Conservation (phyloP, 2,329 filamentous ascomycete genomes). For the Acrodontium crateriforme region DNA sequence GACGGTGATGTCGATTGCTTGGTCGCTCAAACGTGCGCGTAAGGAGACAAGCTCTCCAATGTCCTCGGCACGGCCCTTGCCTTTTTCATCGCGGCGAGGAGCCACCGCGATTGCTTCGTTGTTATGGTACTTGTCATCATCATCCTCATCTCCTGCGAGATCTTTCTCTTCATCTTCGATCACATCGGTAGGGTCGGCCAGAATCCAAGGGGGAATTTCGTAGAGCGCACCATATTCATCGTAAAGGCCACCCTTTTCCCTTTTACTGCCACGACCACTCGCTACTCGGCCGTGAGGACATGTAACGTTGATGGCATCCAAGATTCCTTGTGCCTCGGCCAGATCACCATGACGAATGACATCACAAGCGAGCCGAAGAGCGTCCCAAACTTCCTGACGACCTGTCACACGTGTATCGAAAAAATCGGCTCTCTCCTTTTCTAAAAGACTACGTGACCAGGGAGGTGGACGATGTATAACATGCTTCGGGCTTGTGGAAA, state of each 20-base stretch:
- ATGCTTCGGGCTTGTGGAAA: conserved; percentile 9
- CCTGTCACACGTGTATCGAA: conserved; percentile 83
- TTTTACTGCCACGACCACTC: conserved; percentile 8
- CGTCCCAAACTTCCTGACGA: conserved; percentile 64
- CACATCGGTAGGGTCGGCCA: conserved; percentile 30
- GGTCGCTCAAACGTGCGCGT: conserved; percentile 24
- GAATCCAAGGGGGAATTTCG: conserved; percentile 31
- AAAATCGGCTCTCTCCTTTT: conserved; percentile 63
- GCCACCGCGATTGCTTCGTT: conserved; percentile 8
- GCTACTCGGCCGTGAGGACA: conserved; percentile 28
- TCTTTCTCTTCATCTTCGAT: conserved; percentile 16
- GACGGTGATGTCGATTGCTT: conserved; percentile 25
- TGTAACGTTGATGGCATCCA: conserved; percentile 55
- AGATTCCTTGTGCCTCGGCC: conserved; percentile 56
- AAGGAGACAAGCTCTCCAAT: conserved; percentile 20
- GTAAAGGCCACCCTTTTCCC: conserved; percentile 26
- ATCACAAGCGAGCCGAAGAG: conserved; percentile 55
- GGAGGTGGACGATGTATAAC: conserved; percentile 16
- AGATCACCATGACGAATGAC: conserved; percentile 44
- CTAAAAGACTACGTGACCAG: conserved; percentile 59
- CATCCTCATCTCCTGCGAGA: conserved; percentile 14
- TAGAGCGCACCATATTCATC: conserved; percentile 31
- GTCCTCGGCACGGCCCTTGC: conserved; percentile 20
- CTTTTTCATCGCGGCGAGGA: conserved; percentile 15
- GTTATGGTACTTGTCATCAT: conserved; percentile 8